phyloP scores from a whole-genome alignment of 768 basidiomycete species.

The Lenzites betulinus region DNA sequence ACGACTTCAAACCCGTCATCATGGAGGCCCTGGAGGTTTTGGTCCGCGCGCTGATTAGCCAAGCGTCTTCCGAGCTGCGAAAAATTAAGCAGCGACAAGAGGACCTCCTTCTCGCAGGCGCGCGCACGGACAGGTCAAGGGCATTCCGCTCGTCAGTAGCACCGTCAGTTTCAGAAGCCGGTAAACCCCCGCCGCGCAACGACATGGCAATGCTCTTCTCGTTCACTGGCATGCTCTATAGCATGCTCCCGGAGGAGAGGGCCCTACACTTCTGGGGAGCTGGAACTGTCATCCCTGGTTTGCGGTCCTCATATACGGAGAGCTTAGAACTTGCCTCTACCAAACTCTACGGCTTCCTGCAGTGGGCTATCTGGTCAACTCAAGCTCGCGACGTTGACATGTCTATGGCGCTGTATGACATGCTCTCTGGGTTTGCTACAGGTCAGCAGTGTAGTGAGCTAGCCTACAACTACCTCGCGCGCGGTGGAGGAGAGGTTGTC shows the following conservation, averaged over 20 bases:
- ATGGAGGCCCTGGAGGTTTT: slow-evolving; percentile 70
- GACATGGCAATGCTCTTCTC: slow-evolving; percentile 85
- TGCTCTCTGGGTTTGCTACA: slow-evolving; percentile 82
- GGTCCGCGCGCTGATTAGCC: slow-evolving; percentile 68
- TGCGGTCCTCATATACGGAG: slow-evolving; percentile 55
- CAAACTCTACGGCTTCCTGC: slow-evolving; percentile 74
- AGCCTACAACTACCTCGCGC: slow-evolving; percentile 85
- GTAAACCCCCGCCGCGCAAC: slow-evolving; percentile 58
- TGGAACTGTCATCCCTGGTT: slow-evolving; percentile 45
- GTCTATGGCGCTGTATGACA: slow-evolving; percentile 83
- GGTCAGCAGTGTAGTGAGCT: slow-evolving; percentile 85
- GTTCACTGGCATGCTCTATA: slow-evolving; percentile 81
- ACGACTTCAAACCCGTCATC: slow-evolving; percentile 56
- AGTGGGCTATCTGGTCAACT: slow-evolving; percentile 90
- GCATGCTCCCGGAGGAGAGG: slow-evolving; percentile 68
- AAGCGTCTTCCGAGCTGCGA: slow-evolving; percentile 78
- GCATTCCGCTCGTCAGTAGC: slow-evolving; percentile 44
- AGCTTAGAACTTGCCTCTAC: slow-evolving; percentile 60
- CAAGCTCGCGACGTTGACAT: slow-evolving; percentile 71
- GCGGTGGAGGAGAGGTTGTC: slow-evolving; percentile 71
- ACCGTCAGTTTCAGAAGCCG: slow-evolving; percentile 27
- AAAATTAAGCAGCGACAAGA: slow-evolving; percentile 92
- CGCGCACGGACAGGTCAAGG: slow-evolving; percentile 63
- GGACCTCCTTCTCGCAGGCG: slow-evolving; percentile 71
- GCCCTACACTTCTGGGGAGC: slow-evolving; percentile 89